Conservation (phyloP, 768 basidiomycete genomes). For the Holtermannia corniformis region DNA sequence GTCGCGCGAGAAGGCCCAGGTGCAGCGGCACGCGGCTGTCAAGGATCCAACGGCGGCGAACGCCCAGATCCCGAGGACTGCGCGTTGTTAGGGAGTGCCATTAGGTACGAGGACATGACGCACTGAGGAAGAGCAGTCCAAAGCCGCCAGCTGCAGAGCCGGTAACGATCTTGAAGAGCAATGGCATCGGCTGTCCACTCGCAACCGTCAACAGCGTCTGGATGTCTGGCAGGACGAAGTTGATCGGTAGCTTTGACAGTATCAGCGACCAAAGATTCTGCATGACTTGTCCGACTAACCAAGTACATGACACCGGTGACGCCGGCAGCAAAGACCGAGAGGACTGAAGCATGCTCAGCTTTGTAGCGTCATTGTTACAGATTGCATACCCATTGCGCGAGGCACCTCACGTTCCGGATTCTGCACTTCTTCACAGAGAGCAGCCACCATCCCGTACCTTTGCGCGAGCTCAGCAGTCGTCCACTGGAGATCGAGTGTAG, state of each 20-base stretch:
- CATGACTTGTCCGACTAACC: slow-evolving; percentile 9
- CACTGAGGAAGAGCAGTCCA: slow-evolving; percentile 49
- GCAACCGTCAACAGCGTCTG: slow-evolving; percentile 51
- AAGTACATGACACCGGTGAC: slow-evolving; percentile 32
- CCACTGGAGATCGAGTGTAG: too few species aligned
- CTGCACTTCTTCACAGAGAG: slow-evolving; percentile 61
- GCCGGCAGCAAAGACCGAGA: slow-evolving; percentile 30
- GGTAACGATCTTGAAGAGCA: slow-evolving; percentile 57
- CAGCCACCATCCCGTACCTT: slow-evolving; percentile 54
- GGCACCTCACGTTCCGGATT: slow-evolving; percentile 53
- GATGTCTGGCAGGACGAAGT: slow-evolving; percentile 58
- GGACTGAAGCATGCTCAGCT: slow-evolving; percentile 8
- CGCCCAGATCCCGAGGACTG: slow-evolving; percentile 31
- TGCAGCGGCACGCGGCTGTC: slow-evolving; percentile 59
- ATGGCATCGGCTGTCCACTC: slow-evolving; percentile 55
- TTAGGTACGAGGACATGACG: neutral
- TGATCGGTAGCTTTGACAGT: slow-evolving; percentile 51
- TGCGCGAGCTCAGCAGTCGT: neutral
- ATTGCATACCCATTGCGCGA: slow-evolving; percentile 49
- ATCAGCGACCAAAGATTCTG: slow-evolving; percentile 39
- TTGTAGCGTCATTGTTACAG: neutral
- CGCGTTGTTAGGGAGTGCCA: neutral
- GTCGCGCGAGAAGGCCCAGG: slow-evolving; percentile 64
- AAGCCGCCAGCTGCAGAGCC: slow-evolving; percentile 56
- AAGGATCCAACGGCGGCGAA: slow-evolving; percentile 61